Conservation (phyloP, 305 asterid genomes). For the Salvia sclarea region DNA sequence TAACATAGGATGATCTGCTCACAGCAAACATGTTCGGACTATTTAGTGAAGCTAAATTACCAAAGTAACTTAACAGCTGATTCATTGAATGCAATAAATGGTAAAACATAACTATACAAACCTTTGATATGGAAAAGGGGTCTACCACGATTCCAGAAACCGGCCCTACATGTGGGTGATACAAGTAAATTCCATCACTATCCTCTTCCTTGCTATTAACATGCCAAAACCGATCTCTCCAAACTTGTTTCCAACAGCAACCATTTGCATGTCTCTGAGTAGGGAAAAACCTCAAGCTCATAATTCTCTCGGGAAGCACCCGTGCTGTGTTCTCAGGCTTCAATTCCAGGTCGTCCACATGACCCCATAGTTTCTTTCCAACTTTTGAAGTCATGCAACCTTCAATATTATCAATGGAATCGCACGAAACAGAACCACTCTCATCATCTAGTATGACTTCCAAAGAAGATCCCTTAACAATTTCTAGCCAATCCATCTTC, state of each 20-base stretch:
- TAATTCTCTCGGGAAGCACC: slow-evolving; percentile 66
- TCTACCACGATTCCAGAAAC: slow-evolving; percentile 66
- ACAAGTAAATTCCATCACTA: slow-evolving; percentile 64
- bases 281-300: slow-evolving; percentile 65
- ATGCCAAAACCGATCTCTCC: slow-evolving; percentile 90
- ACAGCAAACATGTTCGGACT: not conserved
- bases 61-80: not conserved
- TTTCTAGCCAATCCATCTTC: slow-evolving; percentile 45
- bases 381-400: not conserved
- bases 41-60: not conserved
- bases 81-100: not conserved
- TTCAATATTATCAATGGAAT: slow-evolving; percentile 22
- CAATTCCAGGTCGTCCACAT: slow-evolving; percentile 55
- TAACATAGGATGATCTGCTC: not conserved
- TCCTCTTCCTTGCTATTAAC: slow-evolving; percentile 57
- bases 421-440: slow-evolving; percentile 5
- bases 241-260: slow-evolving; percentile 72
- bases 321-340: slow-evolving; percentile 68
- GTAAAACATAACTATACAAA: slow-evolving; percentile 33
- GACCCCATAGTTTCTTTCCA: slow-evolving; percentile 38
- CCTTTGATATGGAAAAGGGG: slow-evolving; percentile 71
- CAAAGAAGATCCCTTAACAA: slow-evolving; percentile 36
- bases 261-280: slow-evolving; percentile 54
- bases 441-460: slow-evolving; percentile 31
- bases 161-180: slow-evolving; percentile 75